Evolutionary conservation across 2,329 filamentous ascomycete species (phyloP), one percentile per base, ranked within the genome.

Genomic region (Thelonectria discophora): DNA sequence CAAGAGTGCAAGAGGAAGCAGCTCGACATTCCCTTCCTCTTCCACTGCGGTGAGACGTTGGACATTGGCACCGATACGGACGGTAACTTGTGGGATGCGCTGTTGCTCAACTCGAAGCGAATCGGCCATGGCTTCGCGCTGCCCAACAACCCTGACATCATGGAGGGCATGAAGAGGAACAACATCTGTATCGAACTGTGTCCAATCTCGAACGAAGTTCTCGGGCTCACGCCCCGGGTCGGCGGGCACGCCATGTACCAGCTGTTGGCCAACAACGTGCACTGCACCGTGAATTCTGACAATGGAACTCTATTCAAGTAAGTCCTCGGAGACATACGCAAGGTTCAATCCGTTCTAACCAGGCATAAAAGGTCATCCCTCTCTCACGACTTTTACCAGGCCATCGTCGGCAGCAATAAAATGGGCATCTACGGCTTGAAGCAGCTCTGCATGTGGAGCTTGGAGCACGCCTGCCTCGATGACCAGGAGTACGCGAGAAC

Each of bases 361-460:
- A 27, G 30, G 0, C 8, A 3, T 13, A 5, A 54, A 59, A 91
- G 88, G 65, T 91, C 90, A 13, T 87, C 87, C 2, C 81, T 93
- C 45, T 89, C 88, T 1, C 89, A 92, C 66, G 90, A 93, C 71
- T 92, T 93, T 72, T 93, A 92, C 73, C 90, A 93, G 72, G 83
- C 89, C 60, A 87, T 93, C 81, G 83, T 90, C 8, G 90, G 90
- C 49, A 87, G 86, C 46, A 80, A 82, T 12, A 82, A 86, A 59
- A 91, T 93, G 83, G 85, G 82, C 17, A 75, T 93, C 0, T 86
- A 86, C 64, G 90, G 90, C 45, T 91, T 90, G 88, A 89, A 89
- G 72, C 89, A 92, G 74, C 81, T 90, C 20, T 80, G 80, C 15
- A 76, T 84, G 65, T 89, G 87, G 87, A 89, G 87, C 68, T 76